Base-by-base conservation (phyloP, 805 yeast species). In the Saturnispora sekii region DNA sequence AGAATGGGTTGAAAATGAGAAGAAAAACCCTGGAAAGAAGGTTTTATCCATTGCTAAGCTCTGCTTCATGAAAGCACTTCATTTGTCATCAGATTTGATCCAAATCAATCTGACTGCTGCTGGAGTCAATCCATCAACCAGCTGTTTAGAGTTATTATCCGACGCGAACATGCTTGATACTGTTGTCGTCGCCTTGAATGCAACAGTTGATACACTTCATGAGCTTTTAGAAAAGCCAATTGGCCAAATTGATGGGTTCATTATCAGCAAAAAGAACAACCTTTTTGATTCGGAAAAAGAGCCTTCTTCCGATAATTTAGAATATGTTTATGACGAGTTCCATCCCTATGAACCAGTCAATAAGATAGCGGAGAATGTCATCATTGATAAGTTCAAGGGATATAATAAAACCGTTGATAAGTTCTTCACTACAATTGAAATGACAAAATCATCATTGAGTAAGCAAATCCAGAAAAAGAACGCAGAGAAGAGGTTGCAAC, bases 361-460 rank as follows among this genome's bases (percentile, higher is more conserved):
- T 44, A 65, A 63, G 46, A 29, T 39, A 4, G 47, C 47, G 11
- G 60, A 56, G 9, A 52, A 54, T 12, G 64, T 66, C 17, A 56
- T 79, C 16, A 40, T 53, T 8, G 67, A 73, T 2, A 67, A 65
- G 15, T 63, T 77, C 11, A 62, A 66, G 7, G 88, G 93, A 0
- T 90, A 87, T 60, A 89, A 87, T 57, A 74, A 75, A 47, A 81
- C 97, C 0, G 70, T 90, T 16, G 98, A 90, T 61, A 69, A 67
- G 35, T 90, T 84, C 57, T 90, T 84, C 59, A 86, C 96, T 0
- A 79, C 90, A 0, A 68, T 89, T 12, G 95, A 90, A 57, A 79
- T 94, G 4, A 77, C 87, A 4, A 86, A 85, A 55, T 76, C 79
- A 54, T 80, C 88, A 0, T 63, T 84, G 45, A 75, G 79, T 46